These are phyloP conservation scores for Mesembryanthemum crystallinum DNA, from an alignment of 148 eudicot species.

Conservation along the genomic window DNA sequence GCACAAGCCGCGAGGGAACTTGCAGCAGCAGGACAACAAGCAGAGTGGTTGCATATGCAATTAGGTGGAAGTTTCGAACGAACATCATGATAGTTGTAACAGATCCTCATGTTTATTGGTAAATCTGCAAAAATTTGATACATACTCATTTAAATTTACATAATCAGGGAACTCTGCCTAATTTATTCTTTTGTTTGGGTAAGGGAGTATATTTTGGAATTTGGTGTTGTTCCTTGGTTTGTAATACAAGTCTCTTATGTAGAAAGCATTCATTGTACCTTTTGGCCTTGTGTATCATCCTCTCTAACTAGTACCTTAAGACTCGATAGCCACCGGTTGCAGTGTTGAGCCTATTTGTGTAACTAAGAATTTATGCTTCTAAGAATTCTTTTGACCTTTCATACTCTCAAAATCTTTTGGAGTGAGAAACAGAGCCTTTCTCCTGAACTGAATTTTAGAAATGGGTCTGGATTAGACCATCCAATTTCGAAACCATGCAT, in stretches of 20 bases:
- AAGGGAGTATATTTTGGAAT: background rate
- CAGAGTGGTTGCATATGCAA: slow-evolving; percentile 95
- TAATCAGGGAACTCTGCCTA: slow-evolving; percentile 17
- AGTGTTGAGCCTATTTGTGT: slow-evolving; percentile 23
- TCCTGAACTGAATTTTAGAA: background rate
- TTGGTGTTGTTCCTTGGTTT: slow-evolving; percentile 17
- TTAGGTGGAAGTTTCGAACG: slow-evolving; percentile 61
- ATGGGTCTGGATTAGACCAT: no score
- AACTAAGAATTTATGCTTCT: slow-evolving; percentile 8
- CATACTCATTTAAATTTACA: slow-evolving; percentile 11
- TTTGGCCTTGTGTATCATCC: slow-evolving; percentile 14
- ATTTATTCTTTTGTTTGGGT: slow-evolving; percentile 8
- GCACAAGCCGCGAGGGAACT: slow-evolving; percentile 68
- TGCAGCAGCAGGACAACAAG: slow-evolving; percentile 48
- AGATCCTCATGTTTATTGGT: slow-evolving; percentile 5
- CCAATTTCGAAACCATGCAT: no score
- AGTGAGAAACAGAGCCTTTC: no score
- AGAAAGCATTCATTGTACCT: slow-evolving; percentile 30
- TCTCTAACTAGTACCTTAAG: slow-evolving; percentile 19
- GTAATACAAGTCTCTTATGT: slow-evolving; percentile 18
- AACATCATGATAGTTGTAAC: slow-evolving; percentile 44
- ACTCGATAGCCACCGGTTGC: background rate
- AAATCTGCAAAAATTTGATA: slow-evolving; percentile 12
- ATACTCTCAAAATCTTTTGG: no score
- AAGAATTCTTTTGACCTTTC: background rate